Conservation (phyloP, 768 basidiomycete species). For the Rhodotorula toruloides region DNA sequence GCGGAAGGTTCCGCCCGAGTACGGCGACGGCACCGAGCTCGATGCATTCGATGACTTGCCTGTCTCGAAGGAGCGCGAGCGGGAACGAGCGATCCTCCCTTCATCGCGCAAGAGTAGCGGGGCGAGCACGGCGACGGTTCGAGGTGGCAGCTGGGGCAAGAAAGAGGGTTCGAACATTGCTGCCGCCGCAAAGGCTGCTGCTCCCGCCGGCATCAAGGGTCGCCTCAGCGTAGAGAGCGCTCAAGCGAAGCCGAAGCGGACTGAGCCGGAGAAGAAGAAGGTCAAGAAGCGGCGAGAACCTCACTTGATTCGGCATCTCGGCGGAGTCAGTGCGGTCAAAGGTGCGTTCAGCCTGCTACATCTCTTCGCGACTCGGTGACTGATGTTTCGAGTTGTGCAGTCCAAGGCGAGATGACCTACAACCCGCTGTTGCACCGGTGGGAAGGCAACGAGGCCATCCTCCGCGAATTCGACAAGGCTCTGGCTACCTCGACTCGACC, state of each 20-base stretch:
- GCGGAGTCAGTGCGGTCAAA: slow-evolving; percentile 62
- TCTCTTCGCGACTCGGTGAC: no score
- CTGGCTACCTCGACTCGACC: slow-evolving; percentile 80
- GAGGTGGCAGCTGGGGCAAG: slow-evolving; percentile 4
- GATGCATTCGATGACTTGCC: slow-evolving; percentile 50
- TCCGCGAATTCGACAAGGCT: slow-evolving; percentile 80
- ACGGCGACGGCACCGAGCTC: slow-evolving; percentile 50
- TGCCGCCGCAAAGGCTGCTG: background rate
- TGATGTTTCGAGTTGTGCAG: slow-evolving; percentile 49
- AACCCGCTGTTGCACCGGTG: slow-evolving; percentile 83
- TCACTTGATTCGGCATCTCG: slow-evolving; percentile 78
- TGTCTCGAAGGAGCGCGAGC: slow-evolving; percentile 44
- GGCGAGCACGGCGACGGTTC: slow-evolving; percentile 3
- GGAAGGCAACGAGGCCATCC: slow-evolving; percentile 92
- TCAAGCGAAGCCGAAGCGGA: slow-evolving; percentile 1
- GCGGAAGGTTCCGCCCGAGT: slow-evolving; percentile 4
- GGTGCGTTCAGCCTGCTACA: slow-evolving; percentile 52
- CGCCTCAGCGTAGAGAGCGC: background rate
- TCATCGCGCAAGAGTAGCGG: background rate
- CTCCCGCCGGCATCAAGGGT: background rate
- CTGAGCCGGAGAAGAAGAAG: slow-evolving; percentile 2
- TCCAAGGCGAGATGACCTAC: slow-evolving; percentile 95
- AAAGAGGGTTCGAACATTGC: background rate
- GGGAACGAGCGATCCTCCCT: slow-evolving; percentile 1
- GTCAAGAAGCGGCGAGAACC: slow-evolving; percentile 58